Conservation (phyloP, 139 green algal genomes). For the Picochlorum sp. region DNA sequence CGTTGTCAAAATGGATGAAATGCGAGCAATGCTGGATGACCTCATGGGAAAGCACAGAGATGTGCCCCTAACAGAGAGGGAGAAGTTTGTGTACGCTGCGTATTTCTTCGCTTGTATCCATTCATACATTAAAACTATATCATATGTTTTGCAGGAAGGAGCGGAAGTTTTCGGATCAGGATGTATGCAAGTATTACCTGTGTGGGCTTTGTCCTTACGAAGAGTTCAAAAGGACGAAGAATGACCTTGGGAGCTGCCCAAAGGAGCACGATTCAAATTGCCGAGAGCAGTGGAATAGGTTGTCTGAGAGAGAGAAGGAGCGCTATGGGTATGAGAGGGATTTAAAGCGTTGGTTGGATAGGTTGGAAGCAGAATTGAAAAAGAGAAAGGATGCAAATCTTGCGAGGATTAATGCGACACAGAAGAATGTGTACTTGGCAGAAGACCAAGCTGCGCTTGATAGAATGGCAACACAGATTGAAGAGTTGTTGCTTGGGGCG, state of each 20-base stretch:
- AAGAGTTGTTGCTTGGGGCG: slow-evolving; percentile 29
- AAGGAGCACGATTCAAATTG: slow-evolving; percentile 34
- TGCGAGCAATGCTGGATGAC: slow-evolving; percentile 32
- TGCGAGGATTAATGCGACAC: slow-evolving; percentile 17
- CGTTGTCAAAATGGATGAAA: slow-evolving; percentile 27
- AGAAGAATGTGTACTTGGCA: slow-evolving; percentile 7
- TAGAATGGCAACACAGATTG: slow-evolving; percentile 21
- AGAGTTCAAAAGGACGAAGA: slow-evolving; percentile 44
- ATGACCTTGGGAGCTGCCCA: slow-evolving; percentile 38
- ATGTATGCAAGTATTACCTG: slow-evolving; percentile 37
- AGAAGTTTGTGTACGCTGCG: slow-evolving; percentile 10
- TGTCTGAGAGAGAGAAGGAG: slow-evolving; percentile 31
- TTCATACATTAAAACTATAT: background rate
- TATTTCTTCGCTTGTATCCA: background rate
- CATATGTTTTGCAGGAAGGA: background rate
- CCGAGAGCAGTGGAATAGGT: slow-evolving; percentile 28
- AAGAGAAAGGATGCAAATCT: slow-evolving; percentile 34
- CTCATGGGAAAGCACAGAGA: slow-evolving; percentile 38
- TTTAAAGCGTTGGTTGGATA: slow-evolving; percentile 32
- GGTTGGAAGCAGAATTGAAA: slow-evolving; percentile 33
- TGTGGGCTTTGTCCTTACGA: slow-evolving; percentile 41
- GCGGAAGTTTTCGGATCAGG: slow-evolving; percentile 29
- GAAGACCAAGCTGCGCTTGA: slow-evolving; percentile 32
- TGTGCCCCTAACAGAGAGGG: slow-evolving; percentile 8
- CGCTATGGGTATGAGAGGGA: slow-evolving; percentile 34